phyloP scores from a whole-genome alignment of 2,329 filamentous ascomycete genomes.

The Zymoseptoria pseudotritici region DNA sequence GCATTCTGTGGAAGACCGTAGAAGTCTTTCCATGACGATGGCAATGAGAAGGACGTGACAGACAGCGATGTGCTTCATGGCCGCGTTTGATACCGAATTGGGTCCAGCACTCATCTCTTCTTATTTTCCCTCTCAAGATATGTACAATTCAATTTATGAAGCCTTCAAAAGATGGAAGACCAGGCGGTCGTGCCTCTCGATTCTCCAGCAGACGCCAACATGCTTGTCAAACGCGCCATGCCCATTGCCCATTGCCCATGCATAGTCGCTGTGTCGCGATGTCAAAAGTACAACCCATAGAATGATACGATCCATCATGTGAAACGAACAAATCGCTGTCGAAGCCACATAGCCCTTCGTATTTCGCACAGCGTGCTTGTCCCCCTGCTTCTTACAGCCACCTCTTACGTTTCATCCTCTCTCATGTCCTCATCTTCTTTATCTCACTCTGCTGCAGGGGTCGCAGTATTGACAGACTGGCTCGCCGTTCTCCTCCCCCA shows the following conservation, averaged over 20 bases:
- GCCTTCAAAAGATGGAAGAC: not conserved
- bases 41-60: not conserved
- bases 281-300: not conserved
- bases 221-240: not conserved
- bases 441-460: not conserved
- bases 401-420: no score
- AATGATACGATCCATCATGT: not conserved
- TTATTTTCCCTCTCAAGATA: not conserved
- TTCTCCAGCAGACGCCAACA: not conserved
- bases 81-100: no score
- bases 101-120: not conserved
- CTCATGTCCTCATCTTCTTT: no score
- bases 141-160: not conserved
- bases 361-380: no score
- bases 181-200: no score
- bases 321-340: not conserved
- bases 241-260: not conserved
- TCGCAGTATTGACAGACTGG: conserved; percentile 8
- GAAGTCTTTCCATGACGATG: not conserved
- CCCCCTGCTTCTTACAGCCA: no score
- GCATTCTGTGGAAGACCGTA: not conserved
- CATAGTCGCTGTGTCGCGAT: not conserved
- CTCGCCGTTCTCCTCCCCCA: conserved; percentile 27
- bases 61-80: not conserved
- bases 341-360: no score